Percentiles rank a stretch among this genome's conserved stretches.
Conservation (phyloP, 1,139 yeast genomes). For the Geotrichum carabidarum region DNA sequence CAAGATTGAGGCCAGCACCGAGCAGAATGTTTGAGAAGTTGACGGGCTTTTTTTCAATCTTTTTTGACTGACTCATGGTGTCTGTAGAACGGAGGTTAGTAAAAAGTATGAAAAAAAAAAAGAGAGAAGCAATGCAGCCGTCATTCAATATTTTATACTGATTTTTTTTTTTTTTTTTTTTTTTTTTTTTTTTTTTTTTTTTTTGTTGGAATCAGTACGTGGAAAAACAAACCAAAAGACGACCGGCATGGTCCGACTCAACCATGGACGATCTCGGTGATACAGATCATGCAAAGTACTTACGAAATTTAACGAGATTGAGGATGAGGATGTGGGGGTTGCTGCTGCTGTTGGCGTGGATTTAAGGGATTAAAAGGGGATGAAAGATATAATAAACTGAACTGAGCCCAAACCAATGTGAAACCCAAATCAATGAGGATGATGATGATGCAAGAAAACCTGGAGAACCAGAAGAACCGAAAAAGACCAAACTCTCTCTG, state of each 20-base stretch:
- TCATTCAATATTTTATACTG: not conserved
- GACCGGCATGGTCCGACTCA: not conserved
- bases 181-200: not conserved
- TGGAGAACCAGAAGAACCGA: too few relatives aligned
- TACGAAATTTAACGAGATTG: too few relatives aligned
- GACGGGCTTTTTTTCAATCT: slow-evolving; percentile 72
- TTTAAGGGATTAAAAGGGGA: too few relatives aligned
- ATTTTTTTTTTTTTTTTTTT: not conserved
- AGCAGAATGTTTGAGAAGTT: slow-evolving; percentile 82
- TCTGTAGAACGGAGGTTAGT: not conserved
- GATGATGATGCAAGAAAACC: too few relatives aligned
- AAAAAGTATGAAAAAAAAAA: not conserved
- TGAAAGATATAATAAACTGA: too few relatives aligned
- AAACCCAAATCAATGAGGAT: too few relatives aligned
- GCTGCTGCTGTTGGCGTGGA: too few relatives aligned
- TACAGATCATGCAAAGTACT: too few relatives aligned
- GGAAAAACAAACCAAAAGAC: too few relatives aligned
- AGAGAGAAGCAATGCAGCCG: not conserved
- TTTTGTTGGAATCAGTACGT: not conserved
- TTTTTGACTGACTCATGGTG: slow-evolving; percentile 3
- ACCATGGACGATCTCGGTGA: not conserved
- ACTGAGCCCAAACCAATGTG: too few relatives aligned
- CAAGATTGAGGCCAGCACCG: slow-evolving; percentile 90
- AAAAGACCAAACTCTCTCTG: too few relatives aligned
- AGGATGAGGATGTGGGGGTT: too few relatives aligned